Evolutionary conservation across 2,329 filamentous ascomycete genomes (phyloP).

Genomic region (Mycosphaerella arachidis): DNA sequence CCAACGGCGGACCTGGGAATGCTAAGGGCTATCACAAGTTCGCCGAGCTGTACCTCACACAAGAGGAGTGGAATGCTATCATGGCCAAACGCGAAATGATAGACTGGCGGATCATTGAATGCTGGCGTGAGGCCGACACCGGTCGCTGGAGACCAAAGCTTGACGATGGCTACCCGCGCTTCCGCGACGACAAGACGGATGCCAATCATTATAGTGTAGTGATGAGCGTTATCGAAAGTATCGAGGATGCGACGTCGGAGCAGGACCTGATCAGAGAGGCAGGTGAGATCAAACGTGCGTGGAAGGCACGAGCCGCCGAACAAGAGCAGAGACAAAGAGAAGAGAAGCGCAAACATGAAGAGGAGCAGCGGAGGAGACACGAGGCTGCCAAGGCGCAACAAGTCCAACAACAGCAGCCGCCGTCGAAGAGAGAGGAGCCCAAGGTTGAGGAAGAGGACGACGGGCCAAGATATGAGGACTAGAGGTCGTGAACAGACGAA

Average conservation of each 20-base stretch:
- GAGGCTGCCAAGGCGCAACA: constrained; percentile 15
- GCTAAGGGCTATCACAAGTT: constrained; percentile 53
- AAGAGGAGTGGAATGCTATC: constrained; percentile 76
- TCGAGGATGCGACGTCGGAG: constrained; percentile 77
- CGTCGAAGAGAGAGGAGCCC: neutral
- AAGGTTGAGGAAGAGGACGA: constrained; percentile 18
- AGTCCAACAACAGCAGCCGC: constrained; percentile 9
- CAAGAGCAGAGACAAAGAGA: constrained; percentile 16
- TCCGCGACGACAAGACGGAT: constrained; percentile 87
- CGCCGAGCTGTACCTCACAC: constrained; percentile 62
- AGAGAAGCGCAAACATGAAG: constrained; percentile 11
- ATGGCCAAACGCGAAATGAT: constrained; percentile 70
- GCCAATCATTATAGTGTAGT: constrained; percentile 86
- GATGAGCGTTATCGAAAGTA: constrained; percentile 81
- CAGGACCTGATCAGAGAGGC: constrained; percentile 70
- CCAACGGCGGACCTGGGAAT: constrained; percentile 53
- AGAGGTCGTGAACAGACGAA: neutral
- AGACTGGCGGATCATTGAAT: constrained; percentile 87
- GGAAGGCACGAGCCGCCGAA: constrained; percentile 58
- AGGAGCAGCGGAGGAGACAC: constrained; percentile 14
- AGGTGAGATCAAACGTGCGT: constrained; percentile 68
- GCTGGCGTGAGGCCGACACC: constrained; percentile 65
- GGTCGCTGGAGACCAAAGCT: constrained; percentile 71
- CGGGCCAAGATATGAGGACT: constrained; percentile 24
- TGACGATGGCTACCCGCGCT: constrained; percentile 58